Evolutionary conservation across 805 yeast genomes (phyloP), one percentile per base, ranked within the genome.

Genomic region (Saturnispora galanensis): DNA sequence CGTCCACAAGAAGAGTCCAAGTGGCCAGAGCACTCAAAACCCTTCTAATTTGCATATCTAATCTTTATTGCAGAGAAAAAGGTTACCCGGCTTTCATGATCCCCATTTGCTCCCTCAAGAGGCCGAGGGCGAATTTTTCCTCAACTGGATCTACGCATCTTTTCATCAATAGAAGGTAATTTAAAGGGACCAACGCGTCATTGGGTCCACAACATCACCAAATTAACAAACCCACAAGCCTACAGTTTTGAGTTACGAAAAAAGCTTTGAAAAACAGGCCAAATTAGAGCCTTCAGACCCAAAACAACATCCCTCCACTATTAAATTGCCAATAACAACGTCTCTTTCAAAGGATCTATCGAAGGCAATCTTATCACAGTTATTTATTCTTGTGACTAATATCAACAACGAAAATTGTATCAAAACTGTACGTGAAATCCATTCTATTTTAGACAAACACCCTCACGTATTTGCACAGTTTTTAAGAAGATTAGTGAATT

Each of bases 361-460:
- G 38, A 52, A 49, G 47, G 66, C 74, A 42, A 60, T 71, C 38
- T 56, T 70, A 47, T 71, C 77, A 31, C 86, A 81, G 59, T 56
- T 81, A 35, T 67, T 74, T 15, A 66, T 79, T 40, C 61, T 79
- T 40, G 62, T 73, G 41, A 63, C 74, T 33, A 69, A 74, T 17
- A 60, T 71, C 49, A 58, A 66, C 30, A 60, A 60, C 18, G 59
- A 61, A 17, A 71, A 70, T 58, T 66, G 70, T 55, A 63, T 60
- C 18, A 48, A 61, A 16, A 64, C 70, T 26, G 55, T 59, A 40
- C 52, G 56, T 34, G 75, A 79, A 55, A 75, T 79, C 55, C 66
- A 68, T 45, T 65, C 64, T 51, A 68, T 80, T 28, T 55, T 74
- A 45, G 60, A 56, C 10, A 63, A 62, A 44, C 57, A 65, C 31